A percentile compares a stretch with the other conserved stretches of the same genome.
Evolutionary conservation across 768 basidiomycete species (phyloP).

Genomic region (Tylopilus rubrobrunneus): DNA sequence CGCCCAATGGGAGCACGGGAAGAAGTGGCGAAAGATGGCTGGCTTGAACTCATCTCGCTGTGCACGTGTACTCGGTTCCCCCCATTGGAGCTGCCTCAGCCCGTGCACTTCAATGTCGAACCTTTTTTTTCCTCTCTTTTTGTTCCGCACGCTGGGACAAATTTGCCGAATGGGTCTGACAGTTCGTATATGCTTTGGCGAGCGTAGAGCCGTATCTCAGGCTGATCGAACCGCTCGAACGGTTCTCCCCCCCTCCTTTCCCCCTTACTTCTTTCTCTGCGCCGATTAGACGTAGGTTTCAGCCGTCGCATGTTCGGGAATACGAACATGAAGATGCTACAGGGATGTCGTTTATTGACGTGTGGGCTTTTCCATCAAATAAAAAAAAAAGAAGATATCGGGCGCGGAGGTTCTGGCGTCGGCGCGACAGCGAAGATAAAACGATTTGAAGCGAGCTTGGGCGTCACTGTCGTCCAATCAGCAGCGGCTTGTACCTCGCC

Average conservation of each 20-base stretch:
- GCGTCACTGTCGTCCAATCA: constrained; percentile 11
- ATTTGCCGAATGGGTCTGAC: constrained; percentile 20
- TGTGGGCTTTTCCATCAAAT: background rate
- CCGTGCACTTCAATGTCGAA: background rate
- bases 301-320: constrained; percentile 9
- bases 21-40: background rate
- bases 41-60: too few relatives aligned
- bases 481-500: background rate
- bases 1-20: background rate
- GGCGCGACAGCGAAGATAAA: constrained; percentile 1
- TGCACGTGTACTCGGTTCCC: constrained; percentile 15
- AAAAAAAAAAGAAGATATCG: background rate
- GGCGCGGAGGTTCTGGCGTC: background rate
- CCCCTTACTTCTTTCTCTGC: background rate
- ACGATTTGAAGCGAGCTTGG: constrained; percentile 4
- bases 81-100: constrained; percentile 6
- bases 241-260: background rate
- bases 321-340: background rate
- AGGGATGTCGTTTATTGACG: constrained; percentile 3
- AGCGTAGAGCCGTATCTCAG: background rate
- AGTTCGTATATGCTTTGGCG: constrained; percentile 9
- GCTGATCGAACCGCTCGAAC: constrained; percentile 14
- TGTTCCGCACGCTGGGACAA: constrained; percentile 1
- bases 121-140: background rate
- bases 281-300: constrained; percentile 16